These are phyloP conservation scores for Toxicodendron radicans DNA, from an alignment of 345 rosid species.

Conservation along the genomic window DNA sequence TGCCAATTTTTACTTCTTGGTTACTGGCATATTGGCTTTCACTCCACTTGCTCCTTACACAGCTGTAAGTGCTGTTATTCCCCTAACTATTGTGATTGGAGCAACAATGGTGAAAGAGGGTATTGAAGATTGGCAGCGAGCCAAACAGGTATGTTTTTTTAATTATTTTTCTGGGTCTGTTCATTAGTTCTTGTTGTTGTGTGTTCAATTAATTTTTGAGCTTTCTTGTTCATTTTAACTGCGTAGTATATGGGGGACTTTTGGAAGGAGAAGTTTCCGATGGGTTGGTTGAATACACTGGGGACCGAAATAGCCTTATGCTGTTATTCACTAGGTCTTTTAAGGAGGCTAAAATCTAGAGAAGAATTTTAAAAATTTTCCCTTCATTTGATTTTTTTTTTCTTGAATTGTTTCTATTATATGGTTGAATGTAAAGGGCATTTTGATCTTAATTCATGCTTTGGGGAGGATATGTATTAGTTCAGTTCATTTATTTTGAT, in stretches of 20 bases:
- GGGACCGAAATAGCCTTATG: not conserved
- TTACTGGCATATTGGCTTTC: slow-evolving; percentile 69
- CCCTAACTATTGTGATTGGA: slow-evolving; percentile 71
- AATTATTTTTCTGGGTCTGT: not conserved
- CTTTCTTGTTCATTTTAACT: not conserved
- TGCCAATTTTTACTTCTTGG: slow-evolving; percentile 85
- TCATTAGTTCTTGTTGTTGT: not conserved
- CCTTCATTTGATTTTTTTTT: not conserved
- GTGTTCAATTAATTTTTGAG: not conserved
- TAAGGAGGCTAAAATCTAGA: not conserved
- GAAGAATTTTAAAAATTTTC: not conserved
- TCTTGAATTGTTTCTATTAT: not conserved
- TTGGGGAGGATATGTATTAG: not conserved
- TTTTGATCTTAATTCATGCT: not conserved
- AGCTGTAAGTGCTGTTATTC: slow-evolving; percentile 66
- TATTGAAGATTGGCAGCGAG: slow-evolving; percentile 82
- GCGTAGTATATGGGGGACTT: not conserved
- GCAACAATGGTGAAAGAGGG: slow-evolving; percentile 91
- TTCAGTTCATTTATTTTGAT: not conserved
- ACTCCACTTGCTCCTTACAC: slow-evolving; percentile 75
- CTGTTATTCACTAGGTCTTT: not conserved
- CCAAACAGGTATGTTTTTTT: slow-evolving; percentile 57
- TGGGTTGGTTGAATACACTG: not conserved
- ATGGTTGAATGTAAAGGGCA: not conserved
- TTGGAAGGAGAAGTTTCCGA: not conserved